phyloP scores from a whole-genome alignment of 2,329 filamentous ascomycete genomes.

The Cryphonectria radicalis region DNA sequence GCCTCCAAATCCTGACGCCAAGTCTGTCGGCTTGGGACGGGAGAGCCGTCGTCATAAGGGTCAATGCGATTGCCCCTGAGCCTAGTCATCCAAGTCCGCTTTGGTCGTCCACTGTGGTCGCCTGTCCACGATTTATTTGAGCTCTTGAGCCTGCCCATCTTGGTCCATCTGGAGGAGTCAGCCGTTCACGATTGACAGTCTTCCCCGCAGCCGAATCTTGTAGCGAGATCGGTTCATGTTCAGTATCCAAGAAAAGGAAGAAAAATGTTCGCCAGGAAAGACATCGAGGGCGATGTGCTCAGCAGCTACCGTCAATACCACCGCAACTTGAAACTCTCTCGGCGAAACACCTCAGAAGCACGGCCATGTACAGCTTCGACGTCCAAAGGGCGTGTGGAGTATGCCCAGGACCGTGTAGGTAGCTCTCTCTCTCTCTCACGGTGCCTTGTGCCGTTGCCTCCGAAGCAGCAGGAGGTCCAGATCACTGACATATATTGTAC shows the following conservation, averaged over 20 bases:
- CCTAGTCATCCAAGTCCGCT: neutral
- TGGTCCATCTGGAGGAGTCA: neutral
- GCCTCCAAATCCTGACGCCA: neutral
- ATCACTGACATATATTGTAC: neutral
- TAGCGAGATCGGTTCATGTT: neutral
- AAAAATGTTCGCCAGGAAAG: conserved; percentile 17
- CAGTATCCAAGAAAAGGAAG: too few relatives aligned
- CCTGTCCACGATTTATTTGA: neutral
- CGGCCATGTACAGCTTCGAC: neutral
- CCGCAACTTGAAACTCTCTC: conserved; percentile 6
- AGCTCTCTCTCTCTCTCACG: neutral
- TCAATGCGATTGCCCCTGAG: neutral
- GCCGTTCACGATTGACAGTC: too few relatives aligned
- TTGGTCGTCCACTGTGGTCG: neutral
- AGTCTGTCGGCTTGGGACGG: neutral
- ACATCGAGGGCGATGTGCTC: conserved; percentile 17
- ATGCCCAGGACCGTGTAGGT: neutral
- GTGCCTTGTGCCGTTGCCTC: neutral
- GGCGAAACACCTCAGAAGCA: neutral
- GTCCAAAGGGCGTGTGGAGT: neutral
- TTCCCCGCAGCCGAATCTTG: neutral
- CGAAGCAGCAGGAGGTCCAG: neutral
- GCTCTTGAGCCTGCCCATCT: neutral
- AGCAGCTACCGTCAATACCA: conserved; percentile 11
- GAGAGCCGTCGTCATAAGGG: neutral